Percentiles rank a stretch among this genome's conserved stretches.
Conservation (phyloP, 768 basidiomycete species). For the Collybia sp. region DNA sequence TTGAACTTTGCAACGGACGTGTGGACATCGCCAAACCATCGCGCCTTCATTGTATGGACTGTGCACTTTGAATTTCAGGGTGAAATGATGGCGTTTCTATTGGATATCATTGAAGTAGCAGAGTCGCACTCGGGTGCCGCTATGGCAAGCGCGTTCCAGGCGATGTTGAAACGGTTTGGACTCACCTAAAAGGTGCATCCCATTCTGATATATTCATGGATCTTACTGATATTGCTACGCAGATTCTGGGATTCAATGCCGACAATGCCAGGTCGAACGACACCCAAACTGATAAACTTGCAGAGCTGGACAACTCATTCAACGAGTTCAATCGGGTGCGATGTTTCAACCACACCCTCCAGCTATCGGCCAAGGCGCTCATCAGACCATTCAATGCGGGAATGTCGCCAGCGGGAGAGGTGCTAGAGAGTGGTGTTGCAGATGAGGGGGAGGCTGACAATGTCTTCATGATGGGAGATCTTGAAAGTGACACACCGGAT, state of each 20-base stretch:
- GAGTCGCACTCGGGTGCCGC: constrained; percentile 23
- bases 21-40: constrained; percentile 29
- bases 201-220: background rate
- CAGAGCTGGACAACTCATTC: no score
- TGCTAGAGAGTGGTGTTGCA: no score
- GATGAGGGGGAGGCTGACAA: no score
- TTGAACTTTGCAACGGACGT: constrained; percentile 25
- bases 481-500: no score
- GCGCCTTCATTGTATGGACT: constrained; percentile 19
- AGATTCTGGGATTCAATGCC: constrained; percentile 13
- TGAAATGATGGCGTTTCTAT: constrained; percentile 18
- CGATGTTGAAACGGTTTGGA: constrained; percentile 11
- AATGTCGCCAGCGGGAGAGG: no score
- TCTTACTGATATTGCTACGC: background rate
- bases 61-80: constrained; percentile 20
- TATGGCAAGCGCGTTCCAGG: no score
- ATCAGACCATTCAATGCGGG: constrained; percentile 1
- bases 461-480: no score
- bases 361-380: constrained; percentile 5
- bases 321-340: background rate
- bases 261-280: background rate
- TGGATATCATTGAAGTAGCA: constrained; percentile 25
- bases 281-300: no score
- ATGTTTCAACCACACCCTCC: constrained; percentile 8
- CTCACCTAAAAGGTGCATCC: constrained; percentile 10